Evolutionary conservation across 495 filamentous ascomycete species (phyloP).

Genomic region (Penicillium verhagenii): DNA sequence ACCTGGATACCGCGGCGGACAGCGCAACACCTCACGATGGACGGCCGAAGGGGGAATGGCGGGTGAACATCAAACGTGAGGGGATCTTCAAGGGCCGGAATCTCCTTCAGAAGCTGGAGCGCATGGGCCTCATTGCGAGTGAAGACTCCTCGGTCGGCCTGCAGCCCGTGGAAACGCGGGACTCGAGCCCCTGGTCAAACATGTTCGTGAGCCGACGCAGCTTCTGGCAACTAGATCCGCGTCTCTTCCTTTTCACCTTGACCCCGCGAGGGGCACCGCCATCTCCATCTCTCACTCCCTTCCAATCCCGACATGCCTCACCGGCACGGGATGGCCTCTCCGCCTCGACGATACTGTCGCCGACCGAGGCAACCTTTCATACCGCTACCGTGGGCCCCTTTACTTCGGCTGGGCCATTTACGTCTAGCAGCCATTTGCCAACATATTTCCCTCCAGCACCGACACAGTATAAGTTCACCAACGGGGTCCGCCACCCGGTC

Average conservation of each 20-base stretch:
- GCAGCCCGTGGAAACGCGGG: slow-evolving; percentile 54
- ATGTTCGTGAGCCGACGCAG: slow-evolving; percentile 79
- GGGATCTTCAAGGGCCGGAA: slow-evolving; percentile 81
- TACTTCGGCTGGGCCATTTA: slow-evolving; percentile 66
- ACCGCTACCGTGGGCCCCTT: slow-evolving; percentile 58
- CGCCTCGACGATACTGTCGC: slow-evolving; percentile 10
- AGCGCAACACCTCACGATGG: slow-evolving; percentile 63
- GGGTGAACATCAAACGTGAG: slow-evolving; percentile 77
- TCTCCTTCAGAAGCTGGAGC: slow-evolving; percentile 83
- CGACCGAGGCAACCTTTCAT: slow-evolving; percentile 25
- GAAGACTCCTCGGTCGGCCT: slow-evolving; percentile 74
- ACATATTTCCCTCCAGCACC: slow-evolving; percentile 88
- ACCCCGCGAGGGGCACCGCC: slow-evolving; percentile 51
- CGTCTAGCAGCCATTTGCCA: slow-evolving; percentile 74
- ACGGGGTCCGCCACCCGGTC: slow-evolving; percentile 79
- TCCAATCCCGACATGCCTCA: slow-evolving; percentile 56
- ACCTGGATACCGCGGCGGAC: slow-evolving; percentile 60
- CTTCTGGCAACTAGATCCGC: slow-evolving; percentile 91
- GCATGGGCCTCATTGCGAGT: slow-evolving; percentile 81
- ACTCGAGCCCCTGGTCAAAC: slow-evolving; percentile 64
- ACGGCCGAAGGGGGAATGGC: slow-evolving; percentile 82
- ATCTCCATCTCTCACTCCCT: slow-evolving; percentile 55
- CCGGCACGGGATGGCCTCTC: slow-evolving; percentile 51
- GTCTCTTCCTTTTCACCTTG: slow-evolving; percentile 83
- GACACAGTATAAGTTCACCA: slow-evolving; percentile 75